Percentiles rank a stretch among this genome's conserved stretches.
Evolutionary conservation across 1,284 basidiomycete genomes (phyloP).

Genomic region (Rhodotorula sp.): DNA sequence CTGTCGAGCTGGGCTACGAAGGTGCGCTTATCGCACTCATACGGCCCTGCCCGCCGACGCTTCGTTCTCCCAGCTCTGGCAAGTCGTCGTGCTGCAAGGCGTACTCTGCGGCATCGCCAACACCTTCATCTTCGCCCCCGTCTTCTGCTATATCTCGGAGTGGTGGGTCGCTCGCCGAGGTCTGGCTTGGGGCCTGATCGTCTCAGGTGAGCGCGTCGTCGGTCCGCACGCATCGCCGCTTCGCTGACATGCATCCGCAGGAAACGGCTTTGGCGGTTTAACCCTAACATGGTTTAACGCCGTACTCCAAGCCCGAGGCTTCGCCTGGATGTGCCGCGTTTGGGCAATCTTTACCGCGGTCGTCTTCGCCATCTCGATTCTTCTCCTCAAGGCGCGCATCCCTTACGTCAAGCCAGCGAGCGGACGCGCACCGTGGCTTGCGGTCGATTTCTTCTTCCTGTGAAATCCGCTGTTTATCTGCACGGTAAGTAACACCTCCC

Average conservation of each 20-base stretch:
- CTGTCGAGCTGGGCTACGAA: constrained; percentile 23
- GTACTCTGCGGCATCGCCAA: constrained; percentile 18
- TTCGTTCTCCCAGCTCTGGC: constrained; percentile 3
- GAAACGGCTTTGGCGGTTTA: constrained; percentile 26
- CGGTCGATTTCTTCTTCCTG: constrained; percentile 20
- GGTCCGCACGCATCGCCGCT: too few species aligned
- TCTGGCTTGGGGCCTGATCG: constrained; percentile 22
- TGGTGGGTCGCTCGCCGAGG: constrained; percentile 19
- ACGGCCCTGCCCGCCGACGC: too few species aligned
- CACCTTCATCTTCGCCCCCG: constrained; percentile 28
- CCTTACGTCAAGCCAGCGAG: constrained; percentile 17
- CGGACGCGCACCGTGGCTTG: constrained; percentile 8
- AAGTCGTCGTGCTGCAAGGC: constrained; percentile 27
- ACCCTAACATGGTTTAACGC: constrained; percentile 12
- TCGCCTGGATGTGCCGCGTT: constrained; percentile 23
- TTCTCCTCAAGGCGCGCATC: constrained; percentile 21
- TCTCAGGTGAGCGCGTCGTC: background rate
- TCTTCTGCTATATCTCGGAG: constrained; percentile 26
- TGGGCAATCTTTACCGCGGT: constrained; percentile 23
- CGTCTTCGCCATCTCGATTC: constrained; percentile 11
- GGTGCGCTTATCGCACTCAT: too few species aligned
- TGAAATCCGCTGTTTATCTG: constrained; percentile 19
- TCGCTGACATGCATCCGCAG: too few species aligned
- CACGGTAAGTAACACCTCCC: constrained; percentile 15
- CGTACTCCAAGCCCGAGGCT: constrained; percentile 19